Percentiles rank a stretch among this genome's conserved stretches.
phyloP scores from a whole-genome alignment of 2,329 filamentous ascomycete species.

The Diaporthe longicolla region DNA sequence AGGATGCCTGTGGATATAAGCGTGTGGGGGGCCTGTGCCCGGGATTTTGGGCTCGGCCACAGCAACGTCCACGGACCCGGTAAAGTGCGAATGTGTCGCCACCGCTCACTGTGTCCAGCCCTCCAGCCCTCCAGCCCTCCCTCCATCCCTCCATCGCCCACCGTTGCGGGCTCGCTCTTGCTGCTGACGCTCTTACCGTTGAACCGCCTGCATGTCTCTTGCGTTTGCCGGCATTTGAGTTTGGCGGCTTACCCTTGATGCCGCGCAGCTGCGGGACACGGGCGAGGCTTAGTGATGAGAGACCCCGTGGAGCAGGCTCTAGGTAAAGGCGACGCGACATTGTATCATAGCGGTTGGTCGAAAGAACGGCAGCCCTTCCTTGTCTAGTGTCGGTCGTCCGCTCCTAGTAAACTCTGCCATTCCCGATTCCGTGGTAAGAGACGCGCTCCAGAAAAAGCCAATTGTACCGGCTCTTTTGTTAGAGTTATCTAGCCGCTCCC shows the following conservation, averaged over 20 bases:
- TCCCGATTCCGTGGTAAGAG: slow-evolving; percentile 38
- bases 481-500: slow-evolving; percentile 32
- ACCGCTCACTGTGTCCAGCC: slow-evolving; percentile 29
- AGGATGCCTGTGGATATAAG: slow-evolving; percentile 25
- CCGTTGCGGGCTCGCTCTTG: slow-evolving; percentile 27
- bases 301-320: slow-evolving; percentile 4
- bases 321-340: neutral
- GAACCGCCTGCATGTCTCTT: neutral
- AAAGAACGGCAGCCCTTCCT: slow-evolving; percentile 23
- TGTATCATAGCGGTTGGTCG: slow-evolving; percentile 21
- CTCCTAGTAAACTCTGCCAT: slow-evolving; percentile 36
- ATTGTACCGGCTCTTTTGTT: slow-evolving; percentile 30
- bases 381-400: slow-evolving; percentile 33
- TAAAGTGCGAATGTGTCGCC: slow-evolving; percentile 33
- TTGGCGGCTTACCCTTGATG: slow-evolving; percentile 28
- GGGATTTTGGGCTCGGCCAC: slow-evolving; percentile 39
- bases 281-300: neutral
- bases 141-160: slow-evolving; percentile 19
- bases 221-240: slow-evolving; percentile 9
- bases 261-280: slow-evolving; percentile 16
- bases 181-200: slow-evolving; percentile 24
- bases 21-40: slow-evolving; percentile 36
- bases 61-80: slow-evolving; percentile 38
- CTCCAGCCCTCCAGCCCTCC: slow-evolving; percentile 18
- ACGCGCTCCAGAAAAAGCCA: slow-evolving; percentile 35